Evolutionary conservation across 1,284 basidiomycete genomes (phyloP).

Genomic region (Ustilago bromivora): DNA sequence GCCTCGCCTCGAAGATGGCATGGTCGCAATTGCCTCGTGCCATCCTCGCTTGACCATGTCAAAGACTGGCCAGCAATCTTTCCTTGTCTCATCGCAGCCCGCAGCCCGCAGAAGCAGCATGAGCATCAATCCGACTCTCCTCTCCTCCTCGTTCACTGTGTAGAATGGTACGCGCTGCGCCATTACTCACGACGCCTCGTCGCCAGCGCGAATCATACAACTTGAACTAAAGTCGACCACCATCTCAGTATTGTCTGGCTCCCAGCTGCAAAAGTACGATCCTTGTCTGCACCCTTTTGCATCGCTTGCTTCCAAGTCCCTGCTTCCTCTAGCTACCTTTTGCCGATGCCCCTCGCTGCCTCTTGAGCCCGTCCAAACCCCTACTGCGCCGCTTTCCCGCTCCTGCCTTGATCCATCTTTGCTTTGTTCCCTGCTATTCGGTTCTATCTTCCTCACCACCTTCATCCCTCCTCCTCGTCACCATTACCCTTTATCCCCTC

Average conservation of each 20-base stretch:
- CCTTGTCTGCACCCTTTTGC: conserved; percentile 8
- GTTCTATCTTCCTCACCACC: not conserved
- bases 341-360: not conserved
- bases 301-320: conserved; percentile 10
- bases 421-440: not conserved
- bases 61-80: conserved; percentile 5
- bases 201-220: conserved; percentile 5
- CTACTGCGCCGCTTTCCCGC: not conserved
- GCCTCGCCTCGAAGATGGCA: conserved; percentile 7
- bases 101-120: conserved; percentile 2
- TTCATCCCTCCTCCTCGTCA: conserved; percentile 1
- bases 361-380: not conserved
- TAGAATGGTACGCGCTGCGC: conserved; percentile 12
- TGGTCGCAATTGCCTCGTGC: conserved; percentile 12
- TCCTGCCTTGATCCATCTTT: not conserved
- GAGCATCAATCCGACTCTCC: not conserved
- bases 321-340: not conserved
- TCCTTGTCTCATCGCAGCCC: not conserved
- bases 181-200: conserved; percentile 13
- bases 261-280: conserved; percentile 10
- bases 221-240: not conserved
- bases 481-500: not conserved
- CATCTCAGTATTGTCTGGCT: conserved; percentile 3
- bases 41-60: conserved; percentile 15
- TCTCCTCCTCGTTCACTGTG: not conserved